Base-by-base conservation (phyloP, 441 rosid species). In the Omphalea diandra region DNA sequence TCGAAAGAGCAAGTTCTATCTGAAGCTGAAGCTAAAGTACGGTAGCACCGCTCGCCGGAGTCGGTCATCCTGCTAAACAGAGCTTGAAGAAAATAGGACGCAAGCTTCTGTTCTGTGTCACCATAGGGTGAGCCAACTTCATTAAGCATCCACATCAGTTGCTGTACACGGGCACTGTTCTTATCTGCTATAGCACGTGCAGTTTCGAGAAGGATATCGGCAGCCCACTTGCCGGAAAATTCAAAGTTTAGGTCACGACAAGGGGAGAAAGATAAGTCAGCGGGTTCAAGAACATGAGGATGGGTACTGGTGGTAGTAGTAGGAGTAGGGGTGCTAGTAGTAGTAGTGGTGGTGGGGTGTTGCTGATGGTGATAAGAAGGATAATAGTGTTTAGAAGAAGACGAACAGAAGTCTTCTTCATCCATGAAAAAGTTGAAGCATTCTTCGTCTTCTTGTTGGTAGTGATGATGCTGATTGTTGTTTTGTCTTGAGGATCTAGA, bases 391-490 rank as follows among this genome's bases (percentile, higher is more conserved):
- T 75, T 84, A 76, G 95, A 91, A 81, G 95, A 93, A 79, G 96
- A 90, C 75, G 97, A 91, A 74, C 94, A 88, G 77, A 87, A 91
- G 90, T 90, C 98, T 79, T 94, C 97, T 77, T 91, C 95, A 86
- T 91, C 98, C 97, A 91, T 94, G 94, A 90, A 91, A 87, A 84
- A 82, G 86, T 88, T 91, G 88, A 91, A 90, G 97, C 97, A 91
- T 91, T 87, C 97, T 86, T 86, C 88, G 76, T 83, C 88, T 50
- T 83, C 81, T 65, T 78, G 78, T 10, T 71, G 80, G 70, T 75
- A 59, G 78, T 84, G 84, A 68, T 77, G 80, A 74, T 77, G 76
- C 75, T 71, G 50, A 31, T 63, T 46, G 36, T 46, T 7, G 75
- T 80, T 84, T 72, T 82, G 90, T 76, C 77, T 83, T 40, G 96